Evolutionary conservation across 2,329 filamentous ascomycete species (phyloP).

Genomic region (Aspergillus tanneri): DNA sequence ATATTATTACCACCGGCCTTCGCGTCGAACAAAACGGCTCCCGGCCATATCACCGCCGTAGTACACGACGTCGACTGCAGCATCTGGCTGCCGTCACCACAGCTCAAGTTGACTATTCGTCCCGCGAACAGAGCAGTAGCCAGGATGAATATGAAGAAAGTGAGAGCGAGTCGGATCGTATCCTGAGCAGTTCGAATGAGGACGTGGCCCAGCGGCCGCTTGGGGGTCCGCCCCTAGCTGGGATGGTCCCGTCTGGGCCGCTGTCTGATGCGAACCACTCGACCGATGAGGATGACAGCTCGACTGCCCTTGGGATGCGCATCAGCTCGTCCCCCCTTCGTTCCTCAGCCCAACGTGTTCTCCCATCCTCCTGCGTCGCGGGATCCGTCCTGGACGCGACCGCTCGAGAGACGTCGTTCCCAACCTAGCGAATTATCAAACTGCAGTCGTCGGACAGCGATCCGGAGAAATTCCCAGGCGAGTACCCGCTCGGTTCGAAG

Average conservation of each 20-base stretch:
- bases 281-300: constrained; percentile 69
- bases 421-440: constrained; percentile 48
- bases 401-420: constrained; percentile 50
- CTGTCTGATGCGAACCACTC: constrained; percentile 34
- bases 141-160: constrained; percentile 95
- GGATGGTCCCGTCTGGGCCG: constrained; percentile 24
- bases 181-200: constrained; percentile 64
- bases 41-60: constrained; percentile 57
- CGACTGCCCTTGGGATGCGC: constrained; percentile 72
- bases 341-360: constrained; percentile 88
- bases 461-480: constrained; percentile 41
- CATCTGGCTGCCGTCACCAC: constrained; percentile 39
- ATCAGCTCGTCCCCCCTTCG: constrained; percentile 61
- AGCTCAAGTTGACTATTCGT: constrained; percentile 41
- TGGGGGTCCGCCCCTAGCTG: constrained; percentile 25
- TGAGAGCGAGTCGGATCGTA: constrained; percentile 80
- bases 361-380: constrained; percentile 70
- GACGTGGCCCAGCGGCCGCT: constrained; percentile 43
- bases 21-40: constrained; percentile 63
- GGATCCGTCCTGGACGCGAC: constrained; percentile 38
- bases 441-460: constrained; percentile 33
- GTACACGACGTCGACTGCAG: constrained; percentile 49
- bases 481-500: constrained; percentile 37
- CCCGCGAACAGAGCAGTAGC: constrained; percentile 62
- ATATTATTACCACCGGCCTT: constrained; percentile 87